Evolutionary conservation across 2,329 filamentous ascomycete species (phyloP).

Genomic region (Phialophora macrospora): DNA sequence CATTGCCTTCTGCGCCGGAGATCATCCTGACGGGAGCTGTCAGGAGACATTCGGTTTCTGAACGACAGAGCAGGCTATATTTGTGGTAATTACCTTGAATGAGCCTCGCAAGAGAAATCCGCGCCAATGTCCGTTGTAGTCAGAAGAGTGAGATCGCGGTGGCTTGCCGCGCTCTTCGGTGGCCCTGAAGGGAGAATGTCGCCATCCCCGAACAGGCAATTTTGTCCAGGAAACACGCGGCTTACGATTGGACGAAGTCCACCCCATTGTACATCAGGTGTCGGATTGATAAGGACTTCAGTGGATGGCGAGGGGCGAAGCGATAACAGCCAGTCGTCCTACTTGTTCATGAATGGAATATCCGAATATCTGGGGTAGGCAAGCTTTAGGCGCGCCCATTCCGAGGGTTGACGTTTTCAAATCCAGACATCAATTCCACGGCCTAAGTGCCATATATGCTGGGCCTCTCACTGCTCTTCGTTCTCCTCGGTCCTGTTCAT

Average conservation of each 20-base stretch:
- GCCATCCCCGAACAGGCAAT: constrained; percentile 29
- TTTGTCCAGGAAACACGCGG: constrained; percentile 19
- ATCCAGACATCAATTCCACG: constrained; percentile 23
- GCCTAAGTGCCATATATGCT: constrained; percentile 16
- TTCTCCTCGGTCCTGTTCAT: background rate
- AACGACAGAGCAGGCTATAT: background rate
- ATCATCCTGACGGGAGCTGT: constrained; percentile 4
- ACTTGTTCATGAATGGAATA: background rate
- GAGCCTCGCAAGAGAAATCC: background rate
- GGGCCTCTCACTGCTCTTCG: background rate
- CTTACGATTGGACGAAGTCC: constrained; percentile 24
- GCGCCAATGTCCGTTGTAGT: constrained; percentile 6
- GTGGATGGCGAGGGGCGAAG: constrained; percentile 5
- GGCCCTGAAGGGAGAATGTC: constrained; percentile 16
- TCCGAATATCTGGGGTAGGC: constrained; percentile 7
- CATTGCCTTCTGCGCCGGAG: constrained; percentile 80
- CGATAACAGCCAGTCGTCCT: constrained; percentile 18
- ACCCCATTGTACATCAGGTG: constrained; percentile 23
- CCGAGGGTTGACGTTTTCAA: constrained; percentile 19
- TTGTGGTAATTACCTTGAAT: constrained; percentile 10
- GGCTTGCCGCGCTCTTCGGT: constrained; percentile 16
- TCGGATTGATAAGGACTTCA: constrained; percentile 32
- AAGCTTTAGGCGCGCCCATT: background rate
- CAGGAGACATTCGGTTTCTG: constrained; percentile 6
- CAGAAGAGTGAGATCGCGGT: constrained; percentile 19